These are phyloP conservation scores for Leishmania turanica DNA, from an alignment of 208 protist genomes.

Conservation along the genomic window DNA sequence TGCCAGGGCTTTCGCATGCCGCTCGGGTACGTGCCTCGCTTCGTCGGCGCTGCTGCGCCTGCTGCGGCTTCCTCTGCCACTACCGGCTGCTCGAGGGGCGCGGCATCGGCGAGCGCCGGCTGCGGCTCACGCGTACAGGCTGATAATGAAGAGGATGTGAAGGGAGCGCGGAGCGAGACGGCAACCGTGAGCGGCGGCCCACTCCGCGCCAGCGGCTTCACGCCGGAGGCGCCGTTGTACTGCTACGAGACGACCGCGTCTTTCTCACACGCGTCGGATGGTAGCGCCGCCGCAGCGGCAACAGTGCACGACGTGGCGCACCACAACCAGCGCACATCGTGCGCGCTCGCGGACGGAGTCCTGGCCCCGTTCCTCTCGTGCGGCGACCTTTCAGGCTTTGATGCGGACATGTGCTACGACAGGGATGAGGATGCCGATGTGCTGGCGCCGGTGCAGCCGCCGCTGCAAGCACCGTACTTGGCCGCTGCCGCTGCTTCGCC, in stretches of 20 bases:
- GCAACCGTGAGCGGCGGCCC: background rate
- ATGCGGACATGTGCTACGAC: conserved; percentile 93
- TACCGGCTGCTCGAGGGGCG: background rate
- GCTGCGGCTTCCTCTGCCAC: background rate
- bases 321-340: background rate
- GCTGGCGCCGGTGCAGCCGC: conserved; percentile 74
- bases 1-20: conserved; percentile 94
- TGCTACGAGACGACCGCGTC: background rate
- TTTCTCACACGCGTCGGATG: background rate
- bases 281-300: background rate
- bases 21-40: conserved; percentile 72
- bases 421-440: conserved; percentile 32
- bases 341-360: conserved; percentile 12
- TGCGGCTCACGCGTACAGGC: background rate
- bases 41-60: conserved; percentile 19
- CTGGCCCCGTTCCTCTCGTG: conserved; percentile 97
- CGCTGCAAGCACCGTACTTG: conserved; percentile 79
- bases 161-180: background rate
- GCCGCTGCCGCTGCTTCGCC: conserved; percentile 5
- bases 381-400: conserved; percentile 96
- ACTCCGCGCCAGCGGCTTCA: conserved; percentile 14
- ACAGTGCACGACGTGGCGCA: background rate
- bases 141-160: background rate
- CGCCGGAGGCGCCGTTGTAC: conserved; percentile 12
- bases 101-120: background rate